Evolutionary conservation across 163 green algal genomes (phyloP), one percentile per base, ranked within the genome.

Genomic region (Prototheca stagnorum): DNA sequence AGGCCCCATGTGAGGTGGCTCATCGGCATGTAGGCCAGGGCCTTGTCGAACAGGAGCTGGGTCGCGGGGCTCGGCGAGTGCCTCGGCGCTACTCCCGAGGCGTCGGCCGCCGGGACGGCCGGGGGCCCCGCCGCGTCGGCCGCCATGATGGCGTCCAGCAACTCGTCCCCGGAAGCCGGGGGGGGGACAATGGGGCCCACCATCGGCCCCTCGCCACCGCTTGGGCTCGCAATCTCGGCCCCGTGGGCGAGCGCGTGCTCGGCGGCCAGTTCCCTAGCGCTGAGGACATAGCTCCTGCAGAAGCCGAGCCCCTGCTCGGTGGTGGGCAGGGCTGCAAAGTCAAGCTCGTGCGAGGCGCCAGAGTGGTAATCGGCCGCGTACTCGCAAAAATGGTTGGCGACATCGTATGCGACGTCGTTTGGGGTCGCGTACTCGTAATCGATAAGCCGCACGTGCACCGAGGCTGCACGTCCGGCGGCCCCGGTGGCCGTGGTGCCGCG

Each of bases 351-450:
- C 12, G 35, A 14, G 28, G 5, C 34, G 26, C 37, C 51, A 0
- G 54, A 62, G 64, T 88, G 66, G 48, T 88, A 88, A 48, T 88
- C 64, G 14, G 69, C 74, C 0, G 63, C 75, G 50, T 70, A 80
- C 52, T 88, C 75, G 46, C 69, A 84, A 56, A 75, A 88, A 51
- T 86, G 72, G 59, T 88, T 88, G 35, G 69, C 78, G 5, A 88
- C 68, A 52, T 88, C 78, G 50, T 70, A 82, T 0, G 66, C 72
- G 0, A 76, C 62, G 8, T 77, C 69, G 29, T 80, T 79, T 26
- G 70, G 45, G 5, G 69, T 75, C 14, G 56, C 53, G 40, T 88
- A 88, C 58, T 86, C 77, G 44, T 81, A 88, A 28, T 88, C 78
- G 34, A 86, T 84, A 4, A 80, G 47, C 28, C 48, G 24, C n/a